A percentile compares a stretch with the other conserved stretches of the same genome.
phyloP scores from a whole-genome alignment of 345 rosid species.

The Hevea brasiliensis region DNA sequence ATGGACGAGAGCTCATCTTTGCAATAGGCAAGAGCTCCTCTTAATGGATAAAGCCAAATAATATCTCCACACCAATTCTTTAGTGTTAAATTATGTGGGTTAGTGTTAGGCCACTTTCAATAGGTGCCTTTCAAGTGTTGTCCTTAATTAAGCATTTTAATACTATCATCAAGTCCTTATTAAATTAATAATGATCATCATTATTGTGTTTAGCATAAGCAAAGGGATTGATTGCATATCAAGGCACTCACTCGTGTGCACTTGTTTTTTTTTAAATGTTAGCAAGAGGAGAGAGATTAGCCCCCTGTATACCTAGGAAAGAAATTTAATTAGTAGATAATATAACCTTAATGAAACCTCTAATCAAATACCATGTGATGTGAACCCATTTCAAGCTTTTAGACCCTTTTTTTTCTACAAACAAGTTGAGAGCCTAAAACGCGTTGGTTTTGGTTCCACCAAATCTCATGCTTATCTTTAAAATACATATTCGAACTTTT shows the following conservation, averaged over 20 bases:
- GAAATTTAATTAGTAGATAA: conserved; percentile 3
- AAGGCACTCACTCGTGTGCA: conserved; percentile 33
- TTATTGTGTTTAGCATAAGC: conserved; percentile 33
- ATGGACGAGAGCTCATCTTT: no score
- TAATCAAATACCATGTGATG: no score
- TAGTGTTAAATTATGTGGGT: background rate
- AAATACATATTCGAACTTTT: no score
- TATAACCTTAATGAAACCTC: background rate
- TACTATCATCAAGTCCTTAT: background rate
- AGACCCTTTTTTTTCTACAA: no score
- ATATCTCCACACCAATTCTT: no score
- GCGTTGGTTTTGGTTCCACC: no score
- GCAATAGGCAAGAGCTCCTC: no score
- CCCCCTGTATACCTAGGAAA: conserved; percentile 26
- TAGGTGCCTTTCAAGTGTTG: background rate
- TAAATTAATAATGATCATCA: conserved; percentile 3
- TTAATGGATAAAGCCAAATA: no score
- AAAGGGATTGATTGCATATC: conserved; percentile 38
- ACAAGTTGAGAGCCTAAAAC: no score
- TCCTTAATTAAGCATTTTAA: background rate
- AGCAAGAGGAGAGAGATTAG: background rate
- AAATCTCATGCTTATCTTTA: no score
- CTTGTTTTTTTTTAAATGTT: conserved; percentile 17
- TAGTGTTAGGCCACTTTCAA: background rate
- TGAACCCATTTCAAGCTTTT: no score